Evolutionary conservation across 1,284 basidiomycete genomes (phyloP).

Genomic region (Ceratobasidium sp.): DNA sequence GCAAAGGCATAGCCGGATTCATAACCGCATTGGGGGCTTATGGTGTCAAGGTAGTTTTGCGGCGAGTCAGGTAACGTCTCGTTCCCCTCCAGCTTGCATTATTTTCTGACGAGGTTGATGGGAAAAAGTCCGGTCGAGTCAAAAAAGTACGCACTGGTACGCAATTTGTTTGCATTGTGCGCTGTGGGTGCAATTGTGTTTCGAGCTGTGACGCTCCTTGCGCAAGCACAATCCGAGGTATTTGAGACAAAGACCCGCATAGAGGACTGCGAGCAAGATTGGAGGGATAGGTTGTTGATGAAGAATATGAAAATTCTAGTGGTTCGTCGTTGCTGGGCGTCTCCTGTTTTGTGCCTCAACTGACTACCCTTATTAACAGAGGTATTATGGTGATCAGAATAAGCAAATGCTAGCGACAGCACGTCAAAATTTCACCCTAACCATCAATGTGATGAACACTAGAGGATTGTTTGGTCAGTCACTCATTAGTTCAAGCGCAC

Average conservation of each 20-base stretch:
- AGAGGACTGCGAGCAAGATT: slow-evolving; percentile 18
- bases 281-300: background rate
- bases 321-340: background rate
- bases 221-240: slow-evolving; percentile 8
- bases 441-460: background rate
- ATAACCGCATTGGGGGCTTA: slow-evolving; percentile 1
- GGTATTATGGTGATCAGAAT: slow-evolving; percentile 2
- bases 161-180: slow-evolving; percentile 11
- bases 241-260: slow-evolving; percentile 11
- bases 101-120: background rate
- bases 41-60: slow-evolving; percentile 12
- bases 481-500: background rate
- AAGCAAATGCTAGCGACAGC: background rate
- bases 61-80: slow-evolving; percentile 13
- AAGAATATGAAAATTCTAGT: slow-evolving; percentile 22
- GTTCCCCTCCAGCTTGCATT: background rate
- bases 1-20: background rate
- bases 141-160: slow-evolving; percentile 2
- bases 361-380: background rate
- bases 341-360: background rate
- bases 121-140: slow-evolving; percentile 13
- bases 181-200: slow-evolving; percentile 6
- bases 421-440: background rate
- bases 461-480: slow-evolving; percentile 1
- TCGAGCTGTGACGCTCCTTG: slow-evolving; percentile 14